Percentiles rank a stretch among this genome's conserved stretches.
These are phyloP conservation scores for Limnomonas spitsbergensis DNA, from an alignment of 139 green algal species.

Conservation along the genomic window DNA sequence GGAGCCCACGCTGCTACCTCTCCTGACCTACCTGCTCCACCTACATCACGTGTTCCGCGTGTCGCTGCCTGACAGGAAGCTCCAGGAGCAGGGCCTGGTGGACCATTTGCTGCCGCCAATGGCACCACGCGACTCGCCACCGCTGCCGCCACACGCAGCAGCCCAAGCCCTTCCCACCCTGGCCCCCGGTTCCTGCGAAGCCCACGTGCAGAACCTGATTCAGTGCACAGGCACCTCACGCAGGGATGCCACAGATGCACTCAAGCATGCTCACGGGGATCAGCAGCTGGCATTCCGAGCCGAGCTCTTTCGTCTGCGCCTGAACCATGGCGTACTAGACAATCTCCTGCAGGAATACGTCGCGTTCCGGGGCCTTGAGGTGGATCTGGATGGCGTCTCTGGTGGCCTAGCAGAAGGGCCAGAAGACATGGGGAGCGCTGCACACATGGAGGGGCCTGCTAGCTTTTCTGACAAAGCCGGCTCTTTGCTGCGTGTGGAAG, in stretches of 20 bases:
- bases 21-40: conserved; percentile 61
- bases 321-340: neutral
- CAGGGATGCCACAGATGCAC: conserved; percentile 28
- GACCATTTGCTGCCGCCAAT: conserved; percentile 17
- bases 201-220: conserved; percentile 35
- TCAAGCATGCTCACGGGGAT: conserved; percentile 20
- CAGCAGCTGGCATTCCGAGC: neutral
- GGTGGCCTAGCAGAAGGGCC: too few relatives aligned
- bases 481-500: too few relatives aligned
- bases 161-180: neutral
- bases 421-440: too few relatives aligned
- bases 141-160: conserved; percentile 26
- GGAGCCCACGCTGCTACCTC: conserved; percentile 37
- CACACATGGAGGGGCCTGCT: too few relatives aligned
- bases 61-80: neutral
- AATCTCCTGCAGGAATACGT: conserved; percentile 11
- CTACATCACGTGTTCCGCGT: conserved; percentile 27
- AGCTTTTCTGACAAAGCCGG: too few relatives aligned
- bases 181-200: conserved; percentile 33
- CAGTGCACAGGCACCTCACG: conserved; percentile 20
- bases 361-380: conserved; percentile 6
- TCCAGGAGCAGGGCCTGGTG: conserved; percentile 4
- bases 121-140: conserved; percentile 18
- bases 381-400: neutral
- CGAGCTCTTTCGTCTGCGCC: conserved; percentile 1